Percentiles rank a stretch among this genome's conserved stretches.
Conservation (phyloP, 306 rosid genomes). For the Cucumis sativus region Cucumber_9930_V3 NC_026657.2:32760501-32761000, state of each 20-base stretch:
- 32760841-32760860: conserved; percentile 63
- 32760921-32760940: conserved; percentile 54
- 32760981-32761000: background rate
- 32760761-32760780: background rate
- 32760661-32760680: conserved; percentile 68
- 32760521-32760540: conserved; percentile 53
- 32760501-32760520: conserved; percentile 62
- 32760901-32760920: conserved; percentile 46
- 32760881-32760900: conserved; percentile 57
- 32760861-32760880: conserved; percentile 79
- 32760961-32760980: conserved; percentile 7
- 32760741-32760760: background rate
- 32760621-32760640: background rate
- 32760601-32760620: background rate
- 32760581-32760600: background rate
- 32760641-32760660: conserved; percentile 13
- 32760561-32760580: conserved; percentile 40
- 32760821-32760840: background rate
- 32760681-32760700: conserved; percentile 78
- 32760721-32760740: conserved; percentile 47
- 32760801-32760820: background rate
- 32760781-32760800: background rate
- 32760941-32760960: background rate
- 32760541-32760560: conserved; percentile 46
- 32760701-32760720: conserved; percentile 59